Evolutionary conservation across 495 filamentous ascomycete genomes (phyloP).

Genomic region (Penicillium paxilli): DNA sequence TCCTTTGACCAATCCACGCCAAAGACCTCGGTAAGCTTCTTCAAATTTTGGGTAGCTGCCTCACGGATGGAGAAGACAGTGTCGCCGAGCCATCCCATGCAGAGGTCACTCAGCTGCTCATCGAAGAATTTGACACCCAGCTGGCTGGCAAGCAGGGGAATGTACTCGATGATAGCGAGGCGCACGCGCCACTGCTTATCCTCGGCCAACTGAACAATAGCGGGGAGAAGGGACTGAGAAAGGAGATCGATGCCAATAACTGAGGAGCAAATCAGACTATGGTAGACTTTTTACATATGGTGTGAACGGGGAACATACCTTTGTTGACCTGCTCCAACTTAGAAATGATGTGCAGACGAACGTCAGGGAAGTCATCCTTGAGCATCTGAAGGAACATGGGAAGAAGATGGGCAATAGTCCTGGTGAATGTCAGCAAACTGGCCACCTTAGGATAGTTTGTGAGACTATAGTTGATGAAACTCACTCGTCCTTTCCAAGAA

Average conservation of each 20-base stretch:
- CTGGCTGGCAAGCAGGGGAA: conserved; percentile 92
- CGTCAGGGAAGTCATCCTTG: conserved; percentile 98
- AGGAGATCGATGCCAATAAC: conserved; percentile 97
- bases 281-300: neutral
- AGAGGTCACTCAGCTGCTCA: conserved; percentile 89
- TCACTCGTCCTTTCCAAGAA: conserved; percentile 96
- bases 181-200: conserved; percentile 99
- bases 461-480: conserved; percentile 35
- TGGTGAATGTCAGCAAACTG: conserved; percentile 22
- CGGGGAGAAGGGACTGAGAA: conserved; percentile 92
- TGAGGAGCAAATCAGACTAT: conserved; percentile 25
- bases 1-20: conserved; percentile 97
- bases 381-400: conserved; percentile 99
- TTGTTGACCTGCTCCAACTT: conserved; percentile 98
- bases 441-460: neutral
- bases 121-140: conserved; percentile 98
- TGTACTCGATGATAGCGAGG: conserved; percentile 98
- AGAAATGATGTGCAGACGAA: conserved; percentile 96
- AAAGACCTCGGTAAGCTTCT: conserved; percentile 98
- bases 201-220: conserved; percentile 96
- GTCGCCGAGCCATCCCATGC: conserved; percentile 99
- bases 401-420: conserved; percentile 92
- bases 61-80: conserved; percentile 98
- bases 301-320: conserved; percentile 49
- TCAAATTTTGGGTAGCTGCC: conserved; percentile 93